Conservation (phyloP, 2,329 filamentous ascomycete species). For the Shiraia bambusicola region DNA sequence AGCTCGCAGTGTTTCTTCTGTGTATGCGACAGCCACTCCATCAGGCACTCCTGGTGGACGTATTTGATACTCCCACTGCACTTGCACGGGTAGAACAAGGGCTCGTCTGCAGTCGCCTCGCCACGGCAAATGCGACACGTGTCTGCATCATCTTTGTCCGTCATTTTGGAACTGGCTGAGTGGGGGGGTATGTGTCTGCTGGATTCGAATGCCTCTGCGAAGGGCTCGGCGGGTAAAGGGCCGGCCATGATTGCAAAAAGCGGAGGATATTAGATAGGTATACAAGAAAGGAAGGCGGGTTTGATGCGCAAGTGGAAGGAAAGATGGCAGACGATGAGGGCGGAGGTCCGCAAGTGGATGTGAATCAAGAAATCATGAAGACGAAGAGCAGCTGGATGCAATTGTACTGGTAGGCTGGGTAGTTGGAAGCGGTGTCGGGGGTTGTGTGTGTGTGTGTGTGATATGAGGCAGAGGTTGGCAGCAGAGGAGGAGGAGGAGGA, state of each 20-base stretch:
- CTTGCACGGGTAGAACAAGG: conserved; percentile 96
- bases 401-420: not conserved
- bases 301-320: conserved; percentile 2
- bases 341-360: conserved; percentile 2
- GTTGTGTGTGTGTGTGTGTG: not conserved
- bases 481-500: conserved; percentile 1
- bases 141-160: conserved; percentile 60
- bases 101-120: conserved; percentile 78
- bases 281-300: not conserved
- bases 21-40: conserved; percentile 98
- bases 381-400: not conserved
- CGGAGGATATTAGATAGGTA: conserved; percentile 1
- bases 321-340: not conserved
- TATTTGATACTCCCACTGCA: conserved; percentile 98
- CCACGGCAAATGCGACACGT: conserved; percentile 97
- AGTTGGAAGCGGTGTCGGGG: too few species aligned
- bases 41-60: conserved; percentile 95
- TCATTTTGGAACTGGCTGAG: conserved; percentile 44
- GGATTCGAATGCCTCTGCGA: conserved; percentile 13
- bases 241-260: conserved; percentile 22
- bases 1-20: conserved; percentile 99
- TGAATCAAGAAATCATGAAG: conserved; percentile 9
- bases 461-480: not conserved
- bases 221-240: conserved; percentile 15
- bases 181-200: too few species aligned